Evolutionary conservation across 495 filamentous ascomycete species (phyloP).

Genomic region (Neurospora sublineolata): DNA sequence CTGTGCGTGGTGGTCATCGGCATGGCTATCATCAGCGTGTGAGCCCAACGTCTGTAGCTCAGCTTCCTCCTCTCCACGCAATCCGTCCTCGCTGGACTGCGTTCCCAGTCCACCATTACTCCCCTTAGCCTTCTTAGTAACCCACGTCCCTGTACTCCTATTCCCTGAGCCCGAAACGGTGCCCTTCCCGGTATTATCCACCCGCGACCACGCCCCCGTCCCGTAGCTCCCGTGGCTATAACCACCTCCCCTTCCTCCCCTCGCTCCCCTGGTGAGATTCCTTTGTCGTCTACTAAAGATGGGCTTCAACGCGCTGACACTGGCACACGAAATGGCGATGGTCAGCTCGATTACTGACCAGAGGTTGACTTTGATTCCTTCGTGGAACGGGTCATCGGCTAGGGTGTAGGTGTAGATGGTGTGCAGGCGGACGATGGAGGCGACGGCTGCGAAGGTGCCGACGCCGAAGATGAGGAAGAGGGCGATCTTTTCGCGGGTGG

Average conservation of each 20-base stretch:
- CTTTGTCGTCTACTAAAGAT: constrained; percentile 21
- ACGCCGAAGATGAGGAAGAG: constrained; percentile 39
- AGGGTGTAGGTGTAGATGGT: constrained; percentile 25
- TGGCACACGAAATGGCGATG: constrained; percentile 39
- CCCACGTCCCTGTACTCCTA: neutral
- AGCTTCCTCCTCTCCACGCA: neutral
- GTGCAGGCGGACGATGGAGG: constrained; percentile 35
- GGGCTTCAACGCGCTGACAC: constrained; percentile 33
- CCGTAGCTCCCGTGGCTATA: neutral
- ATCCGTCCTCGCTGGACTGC: neutral
- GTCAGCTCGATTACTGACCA: constrained; percentile 44
- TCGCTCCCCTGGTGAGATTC: neutral
- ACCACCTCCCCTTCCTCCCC: neutral
- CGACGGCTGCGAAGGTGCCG: constrained; percentile 33
- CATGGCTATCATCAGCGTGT: neutral
- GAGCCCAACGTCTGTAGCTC: neutral
- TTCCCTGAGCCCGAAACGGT: neutral
- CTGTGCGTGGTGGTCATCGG: neutral
- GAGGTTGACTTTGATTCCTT: constrained; percentile 21
- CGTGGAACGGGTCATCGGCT: constrained; percentile 21
- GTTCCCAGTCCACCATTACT: neutral
- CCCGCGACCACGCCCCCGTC: neutral
- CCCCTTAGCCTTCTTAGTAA: neutral
- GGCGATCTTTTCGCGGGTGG: constrained; percentile 31
- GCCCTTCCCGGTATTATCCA: neutral